A percentile compares a stretch with the other conserved stretches of the same genome.
These are phyloP conservation scores for Leishmania arabica DNA, from an alignment of 208 protist species.

Conservation along the genomic window DNA sequence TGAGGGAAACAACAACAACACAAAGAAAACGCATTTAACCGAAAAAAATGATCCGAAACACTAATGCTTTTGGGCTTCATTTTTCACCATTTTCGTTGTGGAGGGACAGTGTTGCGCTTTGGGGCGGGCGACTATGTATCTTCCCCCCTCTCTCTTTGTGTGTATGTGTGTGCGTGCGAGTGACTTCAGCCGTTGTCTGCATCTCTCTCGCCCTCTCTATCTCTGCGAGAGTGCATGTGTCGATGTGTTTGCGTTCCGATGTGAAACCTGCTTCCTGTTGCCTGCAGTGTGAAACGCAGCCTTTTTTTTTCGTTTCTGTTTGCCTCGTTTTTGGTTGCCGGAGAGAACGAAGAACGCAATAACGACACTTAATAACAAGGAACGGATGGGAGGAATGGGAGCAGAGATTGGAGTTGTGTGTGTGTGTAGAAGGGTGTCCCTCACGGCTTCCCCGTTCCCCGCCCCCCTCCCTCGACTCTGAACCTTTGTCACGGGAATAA, in stretches of 20 bases:
- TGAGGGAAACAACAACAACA: neutral
- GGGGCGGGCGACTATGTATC: neutral
- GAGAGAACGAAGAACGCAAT: neutral
- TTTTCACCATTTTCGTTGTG: neutral
- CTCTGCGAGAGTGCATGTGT: neutral
- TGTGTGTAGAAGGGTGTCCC: neutral
- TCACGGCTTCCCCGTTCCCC: neutral
- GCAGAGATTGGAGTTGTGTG: neutral
- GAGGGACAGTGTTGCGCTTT: neutral
- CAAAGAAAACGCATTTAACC: no score
- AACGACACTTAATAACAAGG: conserved; percentile 1
- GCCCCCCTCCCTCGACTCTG: no score
- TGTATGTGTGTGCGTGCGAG: neutral
- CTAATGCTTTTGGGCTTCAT: neutral
- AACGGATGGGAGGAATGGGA: no score
- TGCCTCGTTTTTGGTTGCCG: neutral
- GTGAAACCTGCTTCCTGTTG: neutral
- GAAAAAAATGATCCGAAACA: neutral
- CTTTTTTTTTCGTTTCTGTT: neutral
- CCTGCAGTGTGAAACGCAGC: neutral
- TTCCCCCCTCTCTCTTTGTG: no score
- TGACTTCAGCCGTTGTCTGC: neutral
- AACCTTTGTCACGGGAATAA: neutral
- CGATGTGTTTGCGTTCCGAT: neutral
- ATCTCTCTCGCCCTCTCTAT: neutral